These are phyloP conservation scores for Mallotus nudiflorus DNA, from an alignment of 345 rosid species.

Conservation along the genomic window DNA sequence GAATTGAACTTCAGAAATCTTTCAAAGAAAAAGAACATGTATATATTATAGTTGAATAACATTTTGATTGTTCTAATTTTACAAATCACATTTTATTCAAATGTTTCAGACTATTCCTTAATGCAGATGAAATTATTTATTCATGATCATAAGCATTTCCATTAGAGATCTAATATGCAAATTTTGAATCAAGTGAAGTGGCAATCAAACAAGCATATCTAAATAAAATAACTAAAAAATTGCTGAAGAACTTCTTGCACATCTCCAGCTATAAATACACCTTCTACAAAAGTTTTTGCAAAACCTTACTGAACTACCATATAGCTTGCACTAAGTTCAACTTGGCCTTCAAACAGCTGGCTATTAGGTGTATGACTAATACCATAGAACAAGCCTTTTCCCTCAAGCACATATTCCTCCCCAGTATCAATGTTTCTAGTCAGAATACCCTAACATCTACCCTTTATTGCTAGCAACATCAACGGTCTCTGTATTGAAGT, in stretches of 20 bases:
- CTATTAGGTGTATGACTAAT: constrained; percentile 97
- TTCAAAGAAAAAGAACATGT: no score
- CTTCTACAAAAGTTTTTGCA: constrained; percentile 85
- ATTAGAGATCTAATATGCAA: no score
- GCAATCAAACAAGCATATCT: no score
- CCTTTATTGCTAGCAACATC: constrained; percentile 88
- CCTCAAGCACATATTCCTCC: constrained; percentile 81
- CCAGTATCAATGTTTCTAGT: constrained; percentile 70
- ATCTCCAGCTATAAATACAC: constrained; percentile 97
- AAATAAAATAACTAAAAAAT: no score
- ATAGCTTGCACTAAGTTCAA: constrained; percentile 76
- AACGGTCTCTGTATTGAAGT: constrained; percentile 75
- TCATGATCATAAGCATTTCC: no score
- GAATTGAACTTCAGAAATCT: no score
- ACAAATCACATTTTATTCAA: no score
- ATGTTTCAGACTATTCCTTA: no score
- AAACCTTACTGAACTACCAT: constrained; percentile 72
- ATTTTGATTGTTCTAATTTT: no score
- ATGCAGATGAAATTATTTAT: no score
- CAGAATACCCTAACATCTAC: constrained; percentile 88
- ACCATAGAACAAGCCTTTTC: constrained; percentile 95
- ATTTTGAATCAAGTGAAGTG: no score
- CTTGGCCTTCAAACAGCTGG: constrained; percentile 89
- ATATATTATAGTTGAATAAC: no score
- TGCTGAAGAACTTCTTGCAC: constrained; percentile 69